phyloP scores from a whole-genome alignment of 1,139 yeast genomes.

The Kodamaea fungicola region DNA sequence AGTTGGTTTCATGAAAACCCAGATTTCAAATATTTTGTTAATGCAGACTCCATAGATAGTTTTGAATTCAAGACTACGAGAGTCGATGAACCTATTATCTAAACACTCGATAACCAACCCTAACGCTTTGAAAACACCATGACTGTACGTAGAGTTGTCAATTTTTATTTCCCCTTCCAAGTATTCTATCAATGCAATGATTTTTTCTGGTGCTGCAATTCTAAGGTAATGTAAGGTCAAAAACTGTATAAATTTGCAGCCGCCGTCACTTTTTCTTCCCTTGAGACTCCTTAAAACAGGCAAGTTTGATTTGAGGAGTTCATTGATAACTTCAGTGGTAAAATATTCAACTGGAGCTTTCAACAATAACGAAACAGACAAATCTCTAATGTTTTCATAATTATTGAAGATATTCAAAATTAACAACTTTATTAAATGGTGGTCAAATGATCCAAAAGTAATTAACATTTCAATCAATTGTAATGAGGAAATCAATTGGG shows the following conservation, averaged over 20 bases:
- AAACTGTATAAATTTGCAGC: slow-evolving; percentile 63
- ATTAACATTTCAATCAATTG: slow-evolving; percentile 40
- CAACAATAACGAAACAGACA: slow-evolving; percentile 46
- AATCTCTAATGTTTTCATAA: slow-evolving; percentile 69
- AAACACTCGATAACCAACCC: slow-evolving; percentile 30
- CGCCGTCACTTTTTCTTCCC: slow-evolving; percentile 79
- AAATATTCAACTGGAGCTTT: slow-evolving; percentile 27
- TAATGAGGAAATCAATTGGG: slow-evolving; percentile 51
- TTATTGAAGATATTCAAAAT: slow-evolving; percentile 52
- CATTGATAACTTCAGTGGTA: slow-evolving; percentile 4
- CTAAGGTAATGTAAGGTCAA: slow-evolving; percentile 26
- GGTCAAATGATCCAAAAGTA: slow-evolving; percentile 10
- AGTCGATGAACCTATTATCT: background rate
- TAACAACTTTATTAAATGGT: slow-evolving; percentile 13
- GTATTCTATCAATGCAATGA: slow-evolving; percentile 24
- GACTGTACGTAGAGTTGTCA: slow-evolving; percentile 37
- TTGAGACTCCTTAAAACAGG: slow-evolving; percentile 50
- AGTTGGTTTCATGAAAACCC: slow-evolving; percentile 55
- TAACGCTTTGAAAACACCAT: slow-evolving; percentile 63
- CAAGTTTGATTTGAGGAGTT: slow-evolving; percentile 34
- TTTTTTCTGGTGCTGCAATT: slow-evolving; percentile 23
- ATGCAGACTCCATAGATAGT: slow-evolving; percentile 7
- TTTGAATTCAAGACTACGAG: slow-evolving; percentile 1
- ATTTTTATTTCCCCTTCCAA: background rate
- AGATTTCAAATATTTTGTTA: slow-evolving; percentile 29